Base-by-base conservation (phyloP, 306 rosid species). In the Rosa multiflora region DNA sequence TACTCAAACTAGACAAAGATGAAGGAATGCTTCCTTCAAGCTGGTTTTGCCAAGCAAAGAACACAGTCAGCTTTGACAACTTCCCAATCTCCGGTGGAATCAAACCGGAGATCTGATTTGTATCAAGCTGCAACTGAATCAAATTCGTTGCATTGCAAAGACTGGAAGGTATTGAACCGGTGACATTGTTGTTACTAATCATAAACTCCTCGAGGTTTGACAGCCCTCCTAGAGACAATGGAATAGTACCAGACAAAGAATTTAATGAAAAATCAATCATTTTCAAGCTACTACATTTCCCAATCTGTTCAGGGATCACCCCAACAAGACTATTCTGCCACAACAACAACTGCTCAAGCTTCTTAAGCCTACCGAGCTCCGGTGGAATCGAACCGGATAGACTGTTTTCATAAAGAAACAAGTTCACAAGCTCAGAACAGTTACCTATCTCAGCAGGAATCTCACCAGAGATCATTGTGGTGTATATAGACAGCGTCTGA, bases 11-110 rank as follows among this genome's bases (percentile, higher is more conserved):
- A 26, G 85, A 89, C 81, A 96, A 84, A 84, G 80, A 75, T 0
- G 84, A 82, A 77, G 99, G 98, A 81, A 96, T 87, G 78, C 96
- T 91, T 85, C 99, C 99, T 85, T 93, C 90, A 32, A 96, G 97
- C 79, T 91, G 94, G 85, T 96, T 96, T 78, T 88, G 86, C 99
- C 99, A 96, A 67, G 97, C 97, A 6, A 92, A 89, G 78, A 96
- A 89, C 79, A 96, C 93, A 10, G 62, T 46, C 13, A 96, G 88
- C 80, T 87, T 90, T 9, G 89, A 79, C 78, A 96, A 56, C 82
- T 61, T 51, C 35, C 98, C 97, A 77, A 96, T 81, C 88, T 90
- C 94, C 0, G 87, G 77, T 53, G 99, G 99, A 80, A 96, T 88
- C 87, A 90, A 81, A 73, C 99, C 98, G 20, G 98, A 93, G 67